Base-by-base conservation (phyloP, 106 monocot genomes). In the Dendrobium nobile region DNA sequence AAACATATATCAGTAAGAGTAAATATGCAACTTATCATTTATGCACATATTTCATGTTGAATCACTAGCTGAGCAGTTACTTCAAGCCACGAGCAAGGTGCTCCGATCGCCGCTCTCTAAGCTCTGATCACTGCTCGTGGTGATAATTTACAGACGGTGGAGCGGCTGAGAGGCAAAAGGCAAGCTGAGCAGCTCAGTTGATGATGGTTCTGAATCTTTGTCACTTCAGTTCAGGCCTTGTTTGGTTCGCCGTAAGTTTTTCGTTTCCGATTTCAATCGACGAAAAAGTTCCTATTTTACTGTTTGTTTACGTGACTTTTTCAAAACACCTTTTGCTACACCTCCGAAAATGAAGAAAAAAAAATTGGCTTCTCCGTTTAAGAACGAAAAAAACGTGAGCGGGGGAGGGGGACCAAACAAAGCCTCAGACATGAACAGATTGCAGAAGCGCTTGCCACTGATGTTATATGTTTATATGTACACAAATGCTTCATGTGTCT, bases 401-500 rank as follows among this genome's bases (percentile, higher is more conserved):
- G 31, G 27, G 27, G 27, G 27, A 0, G 27, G 31, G 31, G 31
- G 1, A 31, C 31, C 31, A 31, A 31, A 31, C 31, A 1, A 31
- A 31, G 31, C 31, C 31, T 31, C 31, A 51, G 15, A 51, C 51
- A 51, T 51, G 15, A 51, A 51, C 51, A 51, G 10, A 51, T 51
- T 51, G 20, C 9, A 20, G 74, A 20, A 74, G 74, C 74, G n/a
- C 42, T 2, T 11, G 20, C 74, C 7, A 43, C 43, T 2, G 74
- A 42, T 37, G 40, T 40, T 42, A 47, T 11, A 47, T 51, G 13
- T 51, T 13, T 13, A 13, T 51, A 1, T 51, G 15, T 15, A 51
- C 37, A 37, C 37, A 37, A 0, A 13, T 19, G 17, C 43, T 80
- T 84, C 80, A 90, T 9, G 84, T 75, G 79, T 90, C 91, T 59